Evolutionary conservation across 2,329 filamentous ascomycete species (phyloP).

Genomic region (Plectosphaerella cucumerina): DNA sequence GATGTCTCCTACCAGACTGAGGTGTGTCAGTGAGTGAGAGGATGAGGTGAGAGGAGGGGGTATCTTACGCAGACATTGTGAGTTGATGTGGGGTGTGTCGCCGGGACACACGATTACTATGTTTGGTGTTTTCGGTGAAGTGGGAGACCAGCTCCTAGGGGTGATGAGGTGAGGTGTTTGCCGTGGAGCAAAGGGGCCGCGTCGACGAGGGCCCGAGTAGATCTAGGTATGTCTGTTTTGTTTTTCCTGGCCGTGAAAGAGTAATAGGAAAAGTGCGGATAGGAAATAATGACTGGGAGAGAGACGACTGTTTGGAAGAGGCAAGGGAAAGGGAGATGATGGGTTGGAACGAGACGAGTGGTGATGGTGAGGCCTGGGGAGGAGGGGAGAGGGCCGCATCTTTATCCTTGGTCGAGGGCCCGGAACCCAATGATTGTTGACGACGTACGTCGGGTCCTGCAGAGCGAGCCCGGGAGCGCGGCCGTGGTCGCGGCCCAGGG

Average conservation of each 20-base stretch:
- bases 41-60: constrained; percentile 8
- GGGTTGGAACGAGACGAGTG: neutral
- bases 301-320: constrained; percentile 6
- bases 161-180: constrained; percentile 11
- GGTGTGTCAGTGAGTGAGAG: constrained; percentile 19
- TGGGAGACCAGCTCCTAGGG: constrained; percentile 14
- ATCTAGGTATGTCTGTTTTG: constrained; percentile 13
- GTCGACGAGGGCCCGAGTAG: constrained; percentile 18
- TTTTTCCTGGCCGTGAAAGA: constrained; percentile 7
- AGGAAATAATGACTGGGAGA: constrained; percentile 1
- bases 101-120: constrained; percentile 9
- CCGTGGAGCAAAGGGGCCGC: constrained; percentile 17
- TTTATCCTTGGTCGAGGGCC: constrained; percentile 11
- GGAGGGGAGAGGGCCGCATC: constrained; percentile 11
- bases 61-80: constrained; percentile 39
- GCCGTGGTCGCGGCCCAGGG: neutral
- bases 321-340: constrained; percentile 6
- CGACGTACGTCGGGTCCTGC: neutral
- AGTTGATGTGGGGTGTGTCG: constrained; percentile 12
- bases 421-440: constrained; percentile 14
- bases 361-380: neutral
- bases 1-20: constrained; percentile 58
- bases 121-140: constrained; percentile 8
- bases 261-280: constrained; percentile 5
- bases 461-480: neutral